These are phyloP conservation scores for Microcos paniculata DNA, from an alignment of 345 rosid species.

Conservation along the genomic window DNA sequence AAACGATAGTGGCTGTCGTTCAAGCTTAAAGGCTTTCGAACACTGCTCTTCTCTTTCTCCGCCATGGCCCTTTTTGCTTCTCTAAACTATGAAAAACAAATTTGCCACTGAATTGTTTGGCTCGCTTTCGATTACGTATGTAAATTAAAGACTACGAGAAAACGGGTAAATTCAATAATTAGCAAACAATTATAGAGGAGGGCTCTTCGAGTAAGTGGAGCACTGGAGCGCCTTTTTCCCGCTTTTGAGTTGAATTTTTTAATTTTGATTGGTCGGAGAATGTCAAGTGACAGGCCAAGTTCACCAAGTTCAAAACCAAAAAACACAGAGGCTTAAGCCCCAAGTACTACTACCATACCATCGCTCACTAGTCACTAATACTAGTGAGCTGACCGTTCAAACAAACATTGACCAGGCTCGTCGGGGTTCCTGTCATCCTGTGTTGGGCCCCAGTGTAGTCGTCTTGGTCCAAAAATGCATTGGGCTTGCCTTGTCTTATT, in stretches of 20 bases:
- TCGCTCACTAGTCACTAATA: no score
- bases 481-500: no score
- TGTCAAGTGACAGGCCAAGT: background rate
- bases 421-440: no score
- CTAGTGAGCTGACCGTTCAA: no score
- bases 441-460: no score
- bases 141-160: background rate
- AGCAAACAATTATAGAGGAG: background rate
- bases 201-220: background rate
- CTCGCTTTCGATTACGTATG: background rate
- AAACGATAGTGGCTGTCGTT: conserved; percentile 83
- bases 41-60: conserved; percentile 33
- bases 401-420: no score
- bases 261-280: background rate
- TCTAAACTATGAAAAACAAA: background rate
- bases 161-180: background rate
- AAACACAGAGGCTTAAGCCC: no score
- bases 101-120: background rate
- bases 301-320: no score
- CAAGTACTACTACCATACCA: no score
- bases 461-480: no score
- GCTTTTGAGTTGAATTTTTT: background rate
- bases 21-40: conserved; percentile 65
- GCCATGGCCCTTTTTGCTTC: conserved; percentile 34
- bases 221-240: background rate